Percentiles rank a stretch among this genome's conserved stretches.
Evolutionary conservation across 2,329 filamentous ascomycete species (phyloP).

Genomic region (Colletotrichum chrysophilum): DNA sequence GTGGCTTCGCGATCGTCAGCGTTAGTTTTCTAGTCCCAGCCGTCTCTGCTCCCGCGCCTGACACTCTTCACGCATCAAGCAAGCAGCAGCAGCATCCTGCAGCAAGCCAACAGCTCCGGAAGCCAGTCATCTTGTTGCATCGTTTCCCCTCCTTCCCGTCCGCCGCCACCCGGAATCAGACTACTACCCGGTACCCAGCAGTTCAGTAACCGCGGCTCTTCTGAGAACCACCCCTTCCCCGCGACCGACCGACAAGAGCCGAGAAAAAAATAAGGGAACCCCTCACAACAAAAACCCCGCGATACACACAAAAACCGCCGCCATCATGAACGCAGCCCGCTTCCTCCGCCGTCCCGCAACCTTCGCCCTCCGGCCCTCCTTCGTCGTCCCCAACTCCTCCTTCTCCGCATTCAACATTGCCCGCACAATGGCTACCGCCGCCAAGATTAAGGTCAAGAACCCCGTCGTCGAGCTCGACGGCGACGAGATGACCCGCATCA

Average conservation of each 20-base stretch:
- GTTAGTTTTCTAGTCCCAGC: not conserved
- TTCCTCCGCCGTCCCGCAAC: conserved; percentile 18
- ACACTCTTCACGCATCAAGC: not conserved
- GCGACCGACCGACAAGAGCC: conserved; percentile 16
- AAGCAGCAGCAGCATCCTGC: not conserved
- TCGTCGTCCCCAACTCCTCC: conserved; percentile 10
- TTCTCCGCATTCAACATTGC: conserved; percentile 19
- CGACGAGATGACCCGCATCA: conserved; percentile 96
- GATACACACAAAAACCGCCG: not conserved
- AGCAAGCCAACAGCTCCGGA: conserved; percentile 10
- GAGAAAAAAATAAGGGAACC: not conserved
- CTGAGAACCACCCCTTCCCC: not conserved
- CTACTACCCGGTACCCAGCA: conserved; percentile 1
- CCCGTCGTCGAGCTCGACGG: conserved; percentile 97
- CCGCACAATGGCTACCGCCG: conserved; percentile 59
- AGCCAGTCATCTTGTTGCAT: conserved; percentile 10
- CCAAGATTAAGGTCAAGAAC: conserved; percentile 99
- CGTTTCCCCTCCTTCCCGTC: not conserved
- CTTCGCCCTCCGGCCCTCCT: conserved; percentile 15
- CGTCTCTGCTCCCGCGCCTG: not conserved
- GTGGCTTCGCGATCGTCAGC: conserved; percentile 15
- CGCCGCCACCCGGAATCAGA: conserved; percentile 8
- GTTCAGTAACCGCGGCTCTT: not conserved
- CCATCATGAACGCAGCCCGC: conserved; percentile 20
- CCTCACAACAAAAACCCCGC: not conserved